Conservation (phyloP, 192 early-diverging fungal species). For the Backusella mclennaniae region DNA sequence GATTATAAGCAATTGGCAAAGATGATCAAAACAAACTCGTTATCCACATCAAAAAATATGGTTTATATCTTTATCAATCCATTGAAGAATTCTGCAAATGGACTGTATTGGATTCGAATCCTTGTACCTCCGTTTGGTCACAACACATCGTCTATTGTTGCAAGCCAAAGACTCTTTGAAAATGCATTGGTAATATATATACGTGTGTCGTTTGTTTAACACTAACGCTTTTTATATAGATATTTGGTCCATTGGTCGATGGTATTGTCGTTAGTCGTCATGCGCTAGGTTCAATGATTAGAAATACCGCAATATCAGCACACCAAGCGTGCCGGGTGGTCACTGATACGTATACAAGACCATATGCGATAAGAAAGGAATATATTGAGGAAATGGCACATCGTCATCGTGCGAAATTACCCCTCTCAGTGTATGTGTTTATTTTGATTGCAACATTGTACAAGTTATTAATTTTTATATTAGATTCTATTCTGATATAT, state of each 20-base stretch:
- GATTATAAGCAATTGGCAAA: constrained; percentile 45
- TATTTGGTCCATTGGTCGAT: constrained; percentile 69
- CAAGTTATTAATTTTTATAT: not conserved
- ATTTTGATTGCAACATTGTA: not conserved
- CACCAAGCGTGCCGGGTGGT: constrained; percentile 53
- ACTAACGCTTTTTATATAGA: constrained; percentile 18
- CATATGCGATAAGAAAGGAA: constrained; percentile 52
- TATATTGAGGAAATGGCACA: constrained; percentile 46
- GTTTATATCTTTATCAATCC: constrained; percentile 73
- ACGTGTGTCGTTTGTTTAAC: not conserved
- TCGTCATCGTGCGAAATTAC: constrained; percentile 33
- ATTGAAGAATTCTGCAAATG: constrained; percentile 50
- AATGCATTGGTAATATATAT: constrained; percentile 46
- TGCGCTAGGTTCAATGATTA: constrained; percentile 63
- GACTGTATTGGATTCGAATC: constrained; percentile 70
- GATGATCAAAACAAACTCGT: constrained; percentile 28
- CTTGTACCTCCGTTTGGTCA: constrained; percentile 37
- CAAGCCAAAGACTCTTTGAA: constrained; percentile 39
- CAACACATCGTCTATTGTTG: constrained; percentile 9
- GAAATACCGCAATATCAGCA: constrained; percentile 69
- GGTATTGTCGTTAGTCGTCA: constrained; percentile 71
- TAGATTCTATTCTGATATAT: constrained; percentile 22
- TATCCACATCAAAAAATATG: constrained; percentile 28
- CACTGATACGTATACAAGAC: constrained; percentile 52
- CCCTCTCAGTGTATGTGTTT: constrained; percentile 45